Base-by-base conservation (phyloP, 2,329 filamentous ascomycete genomes). In the Aspergillus ochraceus region DNA sequence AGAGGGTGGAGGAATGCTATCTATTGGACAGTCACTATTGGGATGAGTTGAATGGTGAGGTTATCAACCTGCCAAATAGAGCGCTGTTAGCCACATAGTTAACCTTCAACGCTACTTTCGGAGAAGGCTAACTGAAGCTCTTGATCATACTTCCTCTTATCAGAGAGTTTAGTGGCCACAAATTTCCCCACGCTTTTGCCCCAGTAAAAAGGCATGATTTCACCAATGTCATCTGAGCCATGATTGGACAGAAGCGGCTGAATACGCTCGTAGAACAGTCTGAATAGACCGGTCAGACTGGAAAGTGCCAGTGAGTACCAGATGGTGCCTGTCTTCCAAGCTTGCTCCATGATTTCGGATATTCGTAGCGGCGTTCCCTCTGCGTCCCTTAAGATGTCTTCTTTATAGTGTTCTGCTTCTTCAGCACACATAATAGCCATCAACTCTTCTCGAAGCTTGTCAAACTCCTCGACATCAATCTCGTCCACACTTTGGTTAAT, bases 251-350 rank as follows among this genome's bases (percentile, higher is more conserved):
- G 60, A 12, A 57, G 47, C 14, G 64, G 66, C 26, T 64, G 64
- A 9, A 68, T 64, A 6, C 66, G 60, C 20, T 66, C 29, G 30
- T 64, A 54, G 47, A 69, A 68, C 2, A 66, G 26, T 4, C 9
- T 50, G 42, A 68, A 67, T 2, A 68, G 36, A 12, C 61, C 64
- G 11, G 61, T 63, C 1, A 64, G 66, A 39, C 65, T 70, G 4
- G 49, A 54, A 12, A 66, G 59, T 22, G 64, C 65, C 10, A 66
- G 51, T 3, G 54, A 36, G 60, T 60, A 68, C 61, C 64, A 68
- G 14, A 66, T 68, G 0, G 63, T 61, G 30, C 65, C 66, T 29
- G 54, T 49, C 10, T 30, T 39, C 65, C 65, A 68, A 12, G 39
- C n/a, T 39, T 73, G 71, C 50, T 63, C 64, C 36, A 39, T 39